phyloP scores from a whole-genome alignment of 768 basidiomycete species.

The Wakefieldia striispora region DNA sequence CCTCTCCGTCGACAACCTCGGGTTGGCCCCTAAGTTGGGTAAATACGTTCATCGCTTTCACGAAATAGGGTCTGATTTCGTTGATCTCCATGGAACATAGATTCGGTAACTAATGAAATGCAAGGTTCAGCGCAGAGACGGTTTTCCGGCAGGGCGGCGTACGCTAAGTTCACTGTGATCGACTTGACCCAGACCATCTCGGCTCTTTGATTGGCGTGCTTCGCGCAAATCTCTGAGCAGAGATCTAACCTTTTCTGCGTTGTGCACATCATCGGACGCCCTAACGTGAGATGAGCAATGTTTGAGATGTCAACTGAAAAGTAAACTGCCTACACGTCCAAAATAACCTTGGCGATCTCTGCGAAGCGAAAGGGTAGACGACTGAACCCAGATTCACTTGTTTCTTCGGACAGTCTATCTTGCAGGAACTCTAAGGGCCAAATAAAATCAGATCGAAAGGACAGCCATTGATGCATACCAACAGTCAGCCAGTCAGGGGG shows the following conservation, averaged over 20 bases:
- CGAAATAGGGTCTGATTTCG: conserved; percentile 88
- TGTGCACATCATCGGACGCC: conserved; percentile 85
- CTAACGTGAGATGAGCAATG: conserved; percentile 38
- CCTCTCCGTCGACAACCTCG: conserved; percentile 1
- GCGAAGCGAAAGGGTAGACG: conserved; percentile 83
- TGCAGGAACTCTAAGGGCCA: conserved; percentile 69
- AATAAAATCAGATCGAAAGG: not conserved
- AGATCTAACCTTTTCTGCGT: conserved; percentile 79
- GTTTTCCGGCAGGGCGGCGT: conserved; percentile 24
- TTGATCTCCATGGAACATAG: conserved; percentile 91
- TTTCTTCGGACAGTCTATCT: conserved; percentile 71
- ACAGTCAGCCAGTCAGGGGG: conserved; percentile 86
- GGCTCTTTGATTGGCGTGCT: conserved; percentile 90
- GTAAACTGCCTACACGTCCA: conserved; percentile 76
- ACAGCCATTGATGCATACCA: conserved; percentile 48
- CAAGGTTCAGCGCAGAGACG: not conserved
- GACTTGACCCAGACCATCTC: conserved; percentile 77
- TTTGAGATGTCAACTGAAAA: not conserved
- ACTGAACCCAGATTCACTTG: conserved; percentile 69
- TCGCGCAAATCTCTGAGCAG: conserved; percentile 94
- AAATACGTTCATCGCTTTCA: conserved; percentile 74
- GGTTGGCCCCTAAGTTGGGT: conserved; percentile 47
- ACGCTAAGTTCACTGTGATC: conserved; percentile 83
- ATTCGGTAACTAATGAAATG: conserved; percentile 63
- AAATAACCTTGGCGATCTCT: conserved; percentile 85